Conservation (phyloP, 2,329 filamentous ascomycete genomes). For the Eurotiales sp. region DNA sequence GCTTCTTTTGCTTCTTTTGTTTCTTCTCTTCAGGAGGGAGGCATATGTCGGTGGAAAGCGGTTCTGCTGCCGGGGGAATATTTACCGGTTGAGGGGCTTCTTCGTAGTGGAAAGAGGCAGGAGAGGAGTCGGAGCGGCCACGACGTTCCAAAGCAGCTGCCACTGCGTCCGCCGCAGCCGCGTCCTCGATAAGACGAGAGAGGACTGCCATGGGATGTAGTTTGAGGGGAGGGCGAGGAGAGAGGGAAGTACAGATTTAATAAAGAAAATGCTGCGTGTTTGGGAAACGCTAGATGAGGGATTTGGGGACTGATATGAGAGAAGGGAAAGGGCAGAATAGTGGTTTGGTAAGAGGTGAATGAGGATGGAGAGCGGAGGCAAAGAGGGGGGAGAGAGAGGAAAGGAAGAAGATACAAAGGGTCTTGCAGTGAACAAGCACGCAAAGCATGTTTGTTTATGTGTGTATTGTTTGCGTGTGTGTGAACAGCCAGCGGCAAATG, state of each 20-base stretch:
- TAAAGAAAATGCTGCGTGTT: background rate
- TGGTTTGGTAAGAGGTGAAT: background rate
- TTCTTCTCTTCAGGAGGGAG: too few species aligned
- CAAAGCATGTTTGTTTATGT: too few species aligned
- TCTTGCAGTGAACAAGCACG: too few species aligned
- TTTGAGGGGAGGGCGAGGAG: too few species aligned
- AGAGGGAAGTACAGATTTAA: background rate
- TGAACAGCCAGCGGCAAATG: background rate
- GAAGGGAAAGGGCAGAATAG: background rate
- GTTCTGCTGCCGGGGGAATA: background rate
- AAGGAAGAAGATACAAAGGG: conserved; percentile 4
- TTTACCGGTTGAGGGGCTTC: background rate
- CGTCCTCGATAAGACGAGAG: background rate
- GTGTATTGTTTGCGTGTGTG: background rate
- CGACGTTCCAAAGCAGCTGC: background rate
- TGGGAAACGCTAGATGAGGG: too few species aligned
- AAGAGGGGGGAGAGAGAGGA: conserved; percentile 2
- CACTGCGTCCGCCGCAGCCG: background rate
- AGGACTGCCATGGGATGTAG: background rate
- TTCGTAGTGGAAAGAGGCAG: background rate
- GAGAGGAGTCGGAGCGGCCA: background rate
- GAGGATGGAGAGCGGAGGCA: background rate
- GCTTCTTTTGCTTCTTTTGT: background rate
- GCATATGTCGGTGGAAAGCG: too few species aligned
- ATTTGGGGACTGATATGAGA: background rate